Base-by-base conservation (phyloP, 768 basidiomycete genomes). In the Chalciporus pseudorubinellus region DNA sequence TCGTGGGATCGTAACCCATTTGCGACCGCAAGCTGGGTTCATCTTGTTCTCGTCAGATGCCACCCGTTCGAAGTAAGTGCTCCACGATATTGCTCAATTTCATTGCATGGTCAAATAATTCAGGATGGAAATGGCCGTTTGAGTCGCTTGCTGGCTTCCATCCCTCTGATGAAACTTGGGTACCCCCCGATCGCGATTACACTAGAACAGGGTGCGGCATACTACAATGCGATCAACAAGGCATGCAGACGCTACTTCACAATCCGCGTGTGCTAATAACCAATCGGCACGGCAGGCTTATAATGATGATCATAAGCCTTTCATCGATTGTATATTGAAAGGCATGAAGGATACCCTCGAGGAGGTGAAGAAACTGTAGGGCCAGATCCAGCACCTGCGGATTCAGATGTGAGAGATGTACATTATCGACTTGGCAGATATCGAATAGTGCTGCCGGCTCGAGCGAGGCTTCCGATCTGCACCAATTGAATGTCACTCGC, bases 41-140 rank as follows among this genome's bases (percentile, higher is more conserved):
- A 45, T 34, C 44, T 45, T 21, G 44, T 29, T 18, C 28, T 45
- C 12, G 44, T 45, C 26, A 45, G 44, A 44, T 50, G 48, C 19
- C 48, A 48, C 34, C 34, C 34, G 16, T 36, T 36, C n/a, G 47
- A 29, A 11, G 29, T 31, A 11, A 31, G 29, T 13, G 26, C 26
- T 31, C 13, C 12, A 31, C 13, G 10, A 31, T 13, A 3, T 31
- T 26, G 3, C 12, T 31, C 29, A 11, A 31, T 11, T 31, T 26
- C 26, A 31, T 31, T 31, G 29, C 13, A 13, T 13, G 10, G 2
- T 31, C 29, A 13, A 7, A 2, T 31, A 13, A 11, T 31, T 13
- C 10, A 31, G 34, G 34, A 36, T n/a, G 34, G 34, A 36, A 36
- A 36, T 36, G 34, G 34, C 10, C 34, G 34, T 6, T 36, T 36